Conservation (phyloP, 1,284 basidiomycete species). For the Tylopilus orsonianus region DNA sequence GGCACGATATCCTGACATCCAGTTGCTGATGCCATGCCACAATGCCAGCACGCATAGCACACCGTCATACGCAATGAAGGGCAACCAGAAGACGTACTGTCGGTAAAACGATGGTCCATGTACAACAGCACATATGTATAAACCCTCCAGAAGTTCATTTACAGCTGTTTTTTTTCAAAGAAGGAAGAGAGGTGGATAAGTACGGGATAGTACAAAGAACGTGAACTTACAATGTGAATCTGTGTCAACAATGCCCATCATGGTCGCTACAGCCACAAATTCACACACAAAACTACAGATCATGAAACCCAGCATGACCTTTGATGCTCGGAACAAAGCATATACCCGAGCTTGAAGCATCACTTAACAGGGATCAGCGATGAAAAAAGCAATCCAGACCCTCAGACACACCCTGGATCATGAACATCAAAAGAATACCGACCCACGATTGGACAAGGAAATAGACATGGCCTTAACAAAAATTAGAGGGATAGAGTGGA, state of each 20-base stretch:
- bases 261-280: slow-evolving; percentile 2
- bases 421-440: background rate
- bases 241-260: slow-evolving; percentile 3
- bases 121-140: slow-evolving; percentile 20
- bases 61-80: slow-evolving; percentile 13
- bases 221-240: slow-evolving; percentile 8
- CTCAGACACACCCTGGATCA: slow-evolving; percentile 16
- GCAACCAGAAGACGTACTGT: slow-evolving; percentile 20
- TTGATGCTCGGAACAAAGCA: slow-evolving; percentile 16
- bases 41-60: slow-evolving; percentile 17
- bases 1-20: slow-evolving; percentile 4
- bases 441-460: slow-evolving; percentile 7
- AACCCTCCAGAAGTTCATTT: slow-evolving; percentile 9
- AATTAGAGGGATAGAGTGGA: background rate
- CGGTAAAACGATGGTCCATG: slow-evolving; percentile 7
- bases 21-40: slow-evolving; percentile 13
- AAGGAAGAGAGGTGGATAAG: no score
- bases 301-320: slow-evolving; percentile 10
- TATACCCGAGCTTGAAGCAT: slow-evolving; percentile 19
- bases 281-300: slow-evolving; percentile 12
- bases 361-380: slow-evolving; percentile 9
- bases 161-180: slow-evolving; percentile 5
- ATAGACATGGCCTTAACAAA: slow-evolving; percentile 9
- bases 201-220: no score
- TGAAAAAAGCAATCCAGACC: background rate